Conservation (phyloP, 2,329 filamentous ascomycete genomes). For the Ophiognomonia clavigignenti-juglandacearum region DNA sequence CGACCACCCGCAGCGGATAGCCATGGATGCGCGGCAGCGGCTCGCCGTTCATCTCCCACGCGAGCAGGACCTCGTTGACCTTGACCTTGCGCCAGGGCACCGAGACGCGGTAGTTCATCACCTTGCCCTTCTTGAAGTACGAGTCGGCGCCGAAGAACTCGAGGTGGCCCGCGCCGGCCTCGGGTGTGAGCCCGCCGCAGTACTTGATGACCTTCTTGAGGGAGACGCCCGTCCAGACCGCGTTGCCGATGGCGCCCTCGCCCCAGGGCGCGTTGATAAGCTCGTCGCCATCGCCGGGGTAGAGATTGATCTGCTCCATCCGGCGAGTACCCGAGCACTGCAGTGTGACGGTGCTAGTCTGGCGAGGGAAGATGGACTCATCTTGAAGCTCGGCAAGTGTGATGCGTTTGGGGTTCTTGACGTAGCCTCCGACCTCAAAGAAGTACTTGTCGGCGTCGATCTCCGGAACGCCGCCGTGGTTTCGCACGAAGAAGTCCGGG, state of each 20-base stretch:
- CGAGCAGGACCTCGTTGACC: constrained; percentile 60
- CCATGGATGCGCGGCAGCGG: constrained; percentile 62
- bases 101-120: constrained; percentile 63
- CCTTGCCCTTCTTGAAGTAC: constrained; percentile 64
- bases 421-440: constrained; percentile 50
- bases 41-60: constrained; percentile 69
- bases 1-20: constrained; percentile 56
- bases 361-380: constrained; percentile 54
- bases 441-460: constrained; percentile 53
- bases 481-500: constrained; percentile 53
- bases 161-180: constrained; percentile 51
- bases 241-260: constrained; percentile 65
- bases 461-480: constrained; percentile 66
- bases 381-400: constrained; percentile 57
- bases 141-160: constrained; percentile 68
- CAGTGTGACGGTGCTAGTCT: constrained; percentile 54
- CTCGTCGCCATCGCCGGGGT: constrained; percentile 64
- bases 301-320: constrained; percentile 62
- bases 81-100: constrained; percentile 66
- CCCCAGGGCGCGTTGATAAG: constrained; percentile 52
- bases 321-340: constrained; percentile 67
- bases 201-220: constrained; percentile 67
- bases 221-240: constrained; percentile 57
- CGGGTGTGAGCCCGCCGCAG: constrained; percentile 53
- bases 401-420: constrained; percentile 51